Conservation (phyloP, 768 basidiomycete genomes). For the Gyrodon lividus region DNA sequence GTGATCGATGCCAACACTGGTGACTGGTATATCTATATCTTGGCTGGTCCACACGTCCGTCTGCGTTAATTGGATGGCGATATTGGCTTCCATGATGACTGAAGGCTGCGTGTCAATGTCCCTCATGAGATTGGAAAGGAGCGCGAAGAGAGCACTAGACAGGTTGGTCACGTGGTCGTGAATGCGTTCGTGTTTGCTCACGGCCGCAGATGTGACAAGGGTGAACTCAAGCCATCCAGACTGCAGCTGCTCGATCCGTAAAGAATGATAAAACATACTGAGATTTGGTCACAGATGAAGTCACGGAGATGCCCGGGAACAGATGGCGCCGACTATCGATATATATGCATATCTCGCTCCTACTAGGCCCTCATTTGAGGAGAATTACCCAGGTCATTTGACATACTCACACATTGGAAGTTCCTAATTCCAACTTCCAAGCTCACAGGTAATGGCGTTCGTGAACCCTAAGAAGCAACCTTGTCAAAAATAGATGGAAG, state of each 20-base stretch:
- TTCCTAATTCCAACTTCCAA: neutral
- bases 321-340: too few species aligned
- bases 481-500: neutral
- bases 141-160: neutral
- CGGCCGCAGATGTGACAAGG: too few species aligned
- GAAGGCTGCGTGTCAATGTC: neutral
- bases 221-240: too few species aligned
- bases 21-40: neutral
- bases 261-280: too few species aligned
- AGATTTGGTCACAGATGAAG: too few species aligned
- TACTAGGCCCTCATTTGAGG: neutral
- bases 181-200: too few species aligned
- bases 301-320: too few species aligned
- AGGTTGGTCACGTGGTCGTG: neutral
- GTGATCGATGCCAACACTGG: neutral
- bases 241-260: too few species aligned
- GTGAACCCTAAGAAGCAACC: neutral
- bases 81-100: slow-evolving; percentile 8
- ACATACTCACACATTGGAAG: neutral
- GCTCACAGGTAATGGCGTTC: too few species aligned
- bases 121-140: neutral
- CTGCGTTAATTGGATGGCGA: neutral
- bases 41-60: neutral
- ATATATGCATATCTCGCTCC: neutral
- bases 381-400: neutral